Percentiles rank a stretch among this genome's conserved stretches.
phyloP scores from a whole-genome alignment of 305 asterid genomes.

The Solanum hybrid region DNA sequence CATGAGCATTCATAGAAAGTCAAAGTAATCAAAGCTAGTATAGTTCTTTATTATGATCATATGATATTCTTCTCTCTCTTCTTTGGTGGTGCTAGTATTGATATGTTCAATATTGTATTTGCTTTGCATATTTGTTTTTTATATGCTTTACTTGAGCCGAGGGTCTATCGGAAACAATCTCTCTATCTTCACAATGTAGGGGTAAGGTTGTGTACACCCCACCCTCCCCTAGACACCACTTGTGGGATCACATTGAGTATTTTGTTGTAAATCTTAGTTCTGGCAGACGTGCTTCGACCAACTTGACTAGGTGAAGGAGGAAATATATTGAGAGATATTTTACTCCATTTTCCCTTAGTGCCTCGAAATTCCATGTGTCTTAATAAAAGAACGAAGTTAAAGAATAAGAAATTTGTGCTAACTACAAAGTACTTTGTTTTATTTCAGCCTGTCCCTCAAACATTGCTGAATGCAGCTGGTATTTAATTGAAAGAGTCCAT shows the following conservation, averaged over 20 bases:
- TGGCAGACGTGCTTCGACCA: neutral
- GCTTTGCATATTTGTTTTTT: neutral
- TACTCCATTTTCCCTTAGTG: neutral
- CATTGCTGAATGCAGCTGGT: neutral
- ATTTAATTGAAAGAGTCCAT: constrained; percentile 1
- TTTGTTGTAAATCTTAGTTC: neutral
- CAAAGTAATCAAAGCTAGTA: neutral
- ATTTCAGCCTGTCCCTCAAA: neutral
- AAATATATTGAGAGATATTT: neutral
- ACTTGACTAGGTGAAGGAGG: neutral
- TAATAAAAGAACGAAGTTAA: neutral
- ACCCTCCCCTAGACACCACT: neutral
- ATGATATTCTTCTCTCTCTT: neutral
- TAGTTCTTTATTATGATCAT: neutral
- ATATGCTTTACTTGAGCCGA: neutral
- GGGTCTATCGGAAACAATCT: neutral
- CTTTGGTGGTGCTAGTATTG: neutral
- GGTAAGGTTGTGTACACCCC: neutral
- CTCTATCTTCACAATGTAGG: neutral
- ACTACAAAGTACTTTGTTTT: neutral
- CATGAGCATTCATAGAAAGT: neutral
- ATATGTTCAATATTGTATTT: neutral
- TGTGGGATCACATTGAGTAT: neutral
- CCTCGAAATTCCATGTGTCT: neutral
- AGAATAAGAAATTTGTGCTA: neutral